These are phyloP conservation scores for Komagataella pseudopastoris DNA, from an alignment of 805 yeast species.

Conservation along the genomic window DNA sequence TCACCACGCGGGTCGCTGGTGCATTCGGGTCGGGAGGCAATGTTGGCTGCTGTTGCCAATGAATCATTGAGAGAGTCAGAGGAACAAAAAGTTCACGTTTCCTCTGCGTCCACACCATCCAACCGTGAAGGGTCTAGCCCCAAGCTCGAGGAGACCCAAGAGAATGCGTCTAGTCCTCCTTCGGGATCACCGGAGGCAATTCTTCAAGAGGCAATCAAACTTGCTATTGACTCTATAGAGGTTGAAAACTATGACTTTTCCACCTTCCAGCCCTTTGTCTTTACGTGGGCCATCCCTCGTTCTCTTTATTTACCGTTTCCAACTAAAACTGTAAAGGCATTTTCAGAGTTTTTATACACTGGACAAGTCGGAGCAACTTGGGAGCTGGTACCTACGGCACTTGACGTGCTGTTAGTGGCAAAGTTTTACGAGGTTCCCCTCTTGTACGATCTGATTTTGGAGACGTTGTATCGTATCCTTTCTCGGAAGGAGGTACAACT, in stretches of 20 bases:
- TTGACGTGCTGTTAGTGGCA: constrained; percentile 49
- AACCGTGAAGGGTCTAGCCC: not conserved
- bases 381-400: constrained; percentile 55
- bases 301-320: constrained; percentile 56
- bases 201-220: constrained; percentile 3
- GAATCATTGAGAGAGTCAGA: not conserved
- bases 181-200: constrained; percentile 1
- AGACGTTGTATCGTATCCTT: constrained; percentile 54
- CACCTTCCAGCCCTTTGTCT: not conserved
- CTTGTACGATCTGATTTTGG: constrained; percentile 54
- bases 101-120: not conserved
- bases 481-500: constrained; percentile 51
- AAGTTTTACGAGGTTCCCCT: constrained; percentile 58
- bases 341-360: constrained; percentile 62
- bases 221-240: not conserved
- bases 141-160: not conserved
- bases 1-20: not conserved
- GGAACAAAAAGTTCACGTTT: not conserved
- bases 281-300: constrained; percentile 34
- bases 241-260: not conserved
- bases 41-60: not conserved
- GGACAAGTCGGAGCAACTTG: constrained; percentile 72
- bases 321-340: constrained; percentile 45
- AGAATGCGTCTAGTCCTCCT: constrained; percentile 3
- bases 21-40: not conserved